These are phyloP conservation scores for Apiotrichum porosum DNA, from an alignment of 1,284 basidiomycete species.

Conservation along the genomic window DNA sequence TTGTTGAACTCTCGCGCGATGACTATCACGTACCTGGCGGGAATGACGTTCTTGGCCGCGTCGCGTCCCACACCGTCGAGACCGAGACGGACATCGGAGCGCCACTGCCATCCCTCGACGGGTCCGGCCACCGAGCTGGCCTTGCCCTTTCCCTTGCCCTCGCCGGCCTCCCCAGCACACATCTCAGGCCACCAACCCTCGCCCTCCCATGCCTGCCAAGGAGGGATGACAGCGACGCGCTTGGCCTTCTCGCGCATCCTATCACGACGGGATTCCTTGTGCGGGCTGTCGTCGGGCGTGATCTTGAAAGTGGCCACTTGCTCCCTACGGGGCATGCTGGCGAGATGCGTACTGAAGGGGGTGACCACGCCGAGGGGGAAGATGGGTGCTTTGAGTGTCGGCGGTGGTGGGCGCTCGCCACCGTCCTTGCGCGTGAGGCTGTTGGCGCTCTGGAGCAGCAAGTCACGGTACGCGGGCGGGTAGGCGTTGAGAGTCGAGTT, in stretches of 20 bases:
- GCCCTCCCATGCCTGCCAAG: conserved; percentile 43
- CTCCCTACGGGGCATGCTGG: conserved; percentile 6
- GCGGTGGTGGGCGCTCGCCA: background rate
- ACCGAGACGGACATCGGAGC: conserved; percentile 32
- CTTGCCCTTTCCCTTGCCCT: conserved; percentile 28
- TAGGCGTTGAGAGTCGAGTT: conserved; percentile 2
- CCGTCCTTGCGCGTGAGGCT: background rate
- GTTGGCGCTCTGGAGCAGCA: conserved; percentile 1
- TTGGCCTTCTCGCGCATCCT: conserved; percentile 4
- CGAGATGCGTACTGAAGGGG: conserved; percentile 30
- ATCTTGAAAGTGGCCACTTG: background rate
- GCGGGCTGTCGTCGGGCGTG: background rate
- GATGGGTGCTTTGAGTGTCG: background rate
- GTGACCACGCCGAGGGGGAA: conserved; percentile 27
- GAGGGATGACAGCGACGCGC: conserved; percentile 10
- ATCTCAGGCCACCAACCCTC: conserved; percentile 46
- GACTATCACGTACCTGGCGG: background rate
- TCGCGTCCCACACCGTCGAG: conserved; percentile 30
- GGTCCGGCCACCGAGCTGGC: conserved; percentile 6
- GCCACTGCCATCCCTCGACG: conserved; percentile 25
- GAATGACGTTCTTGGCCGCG: background rate
- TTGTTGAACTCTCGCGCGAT: background rate
- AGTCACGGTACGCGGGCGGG: conserved; percentile 11
- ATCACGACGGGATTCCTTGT: background rate
- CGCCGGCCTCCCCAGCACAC: conserved; percentile 9